Base-by-base conservation (phyloP, 106 monocot species). In the Dioscorea zingiberensis region DNA sequence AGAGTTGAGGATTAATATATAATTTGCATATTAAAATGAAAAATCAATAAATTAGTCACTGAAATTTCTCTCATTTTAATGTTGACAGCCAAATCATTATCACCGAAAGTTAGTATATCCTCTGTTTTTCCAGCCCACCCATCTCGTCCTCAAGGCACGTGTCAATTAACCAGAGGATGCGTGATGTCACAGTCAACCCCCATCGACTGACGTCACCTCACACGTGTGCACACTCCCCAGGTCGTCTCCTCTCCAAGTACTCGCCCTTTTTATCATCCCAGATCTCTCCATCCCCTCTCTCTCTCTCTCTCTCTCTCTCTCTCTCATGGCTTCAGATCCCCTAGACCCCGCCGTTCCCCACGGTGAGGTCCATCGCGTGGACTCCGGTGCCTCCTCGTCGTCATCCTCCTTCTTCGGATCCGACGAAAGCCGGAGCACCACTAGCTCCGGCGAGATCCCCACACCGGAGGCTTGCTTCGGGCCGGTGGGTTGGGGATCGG, bases 401-500 rank as follows among this genome's bases (percentile, higher is more conserved):
- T 38, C 38, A 53, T 53, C 51, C 0, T 57, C 57, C 0, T 68
- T 56, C 22, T 24, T 11, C 13, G 55, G 26, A 13, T 5, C 56
- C 22, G 30, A 9, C 55, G 17, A 7, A 17, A 19, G 21, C 16
- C 6, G 14, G 12, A 48, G 47, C 67, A 4, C 11, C 48, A 48
- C 29, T 5, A 29, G 21, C 30, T 67, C 28, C 32, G 54, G 54
- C 29, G 66, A 67, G 51, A 29, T 66, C 29, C 9, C 57, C 18
- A 26, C 26, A 48, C 13, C 13, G 17, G 49, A 26, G 49, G 17
- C 6, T 12, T 48, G 15, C 13, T 49, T 19, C 32, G 49, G 65
- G 57, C 44, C 73, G 46, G 70, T 70, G 69, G 18, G 46, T 27
- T 80, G 80, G 80, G 80, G 80, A 14, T 44, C 65, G 15, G 65